A percentile compares a stretch with the other conserved stretches of the same genome.
These are phyloP conservation scores for Moesziomyces sp. DNA, from an alignment of 1,284 basidiomycete genomes.

Conservation along the genomic window DNA sequence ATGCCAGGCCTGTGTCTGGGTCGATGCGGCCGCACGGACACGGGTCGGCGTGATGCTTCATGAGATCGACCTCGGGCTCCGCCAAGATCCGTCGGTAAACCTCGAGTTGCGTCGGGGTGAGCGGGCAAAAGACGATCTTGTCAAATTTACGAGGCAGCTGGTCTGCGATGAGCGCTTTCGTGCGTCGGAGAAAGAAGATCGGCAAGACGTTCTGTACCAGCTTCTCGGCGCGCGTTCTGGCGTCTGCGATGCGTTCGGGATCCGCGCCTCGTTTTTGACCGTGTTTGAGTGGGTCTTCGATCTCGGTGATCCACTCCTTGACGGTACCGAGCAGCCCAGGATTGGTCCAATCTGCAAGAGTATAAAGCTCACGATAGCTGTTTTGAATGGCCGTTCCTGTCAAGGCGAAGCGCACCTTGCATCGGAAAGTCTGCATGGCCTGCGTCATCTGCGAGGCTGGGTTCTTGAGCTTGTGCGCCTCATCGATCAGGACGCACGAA, in stretches of 20 bases:
- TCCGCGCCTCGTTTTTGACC: slow-evolving; percentile 75
- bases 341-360: slow-evolving; percentile 66
- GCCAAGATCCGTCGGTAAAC: slow-evolving; percentile 79
- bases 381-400: slow-evolving; percentile 88
- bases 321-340: slow-evolving; percentile 33
- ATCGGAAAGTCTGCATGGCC: slow-evolving; percentile 76
- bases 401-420: slow-evolving; percentile 77
- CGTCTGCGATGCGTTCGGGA: slow-evolving; percentile 74
- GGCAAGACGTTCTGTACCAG: slow-evolving; percentile 78
- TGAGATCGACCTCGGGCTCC: slow-evolving; percentile 75
- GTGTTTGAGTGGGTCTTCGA: slow-evolving; percentile 71
- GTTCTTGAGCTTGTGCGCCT: slow-evolving; percentile 84
- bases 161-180: slow-evolving; percentile 80
- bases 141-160: slow-evolving; percentile 86
- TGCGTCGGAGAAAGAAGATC: slow-evolving; percentile 80
- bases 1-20: slow-evolving; percentile 43
- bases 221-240: slow-evolving; percentile 62
- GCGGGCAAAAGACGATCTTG: slow-evolving; percentile 87
- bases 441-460: slow-evolving; percentile 73
- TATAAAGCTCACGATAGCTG: slow-evolving; percentile 83
- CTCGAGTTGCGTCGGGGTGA: slow-evolving; percentile 75
- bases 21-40: slow-evolving; percentile 77
- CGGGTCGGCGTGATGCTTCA: slow-evolving; percentile 76
- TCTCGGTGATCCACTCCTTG: slow-evolving; percentile 42
- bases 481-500: slow-evolving; percentile 75